These are phyloP conservation scores for Neoboletus magnificus DNA, from an alignment of 768 basidiomycete genomes.

Conservation along the genomic window DNA sequence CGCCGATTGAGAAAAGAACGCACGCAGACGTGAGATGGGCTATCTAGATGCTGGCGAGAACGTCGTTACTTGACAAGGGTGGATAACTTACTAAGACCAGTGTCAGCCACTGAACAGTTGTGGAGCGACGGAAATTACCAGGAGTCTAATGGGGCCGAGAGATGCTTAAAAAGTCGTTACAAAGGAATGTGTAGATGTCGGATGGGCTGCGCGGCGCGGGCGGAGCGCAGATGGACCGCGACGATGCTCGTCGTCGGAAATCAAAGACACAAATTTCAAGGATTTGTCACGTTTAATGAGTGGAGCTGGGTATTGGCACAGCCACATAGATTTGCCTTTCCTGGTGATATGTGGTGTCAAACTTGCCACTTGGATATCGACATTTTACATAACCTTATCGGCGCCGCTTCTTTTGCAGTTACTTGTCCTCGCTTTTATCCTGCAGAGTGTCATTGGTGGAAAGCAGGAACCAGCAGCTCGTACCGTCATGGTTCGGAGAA, in stretches of 20 bases:
- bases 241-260: constrained; percentile 15
- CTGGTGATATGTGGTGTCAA: neutral
- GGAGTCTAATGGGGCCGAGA: neutral
- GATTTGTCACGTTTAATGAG: constrained; percentile 23
- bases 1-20: constrained; percentile 6
- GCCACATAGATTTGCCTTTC: constrained; percentile 24
- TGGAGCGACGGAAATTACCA: neutral
- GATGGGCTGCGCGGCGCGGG: neutral
- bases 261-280: constrained; percentile 17
- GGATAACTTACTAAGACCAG: constrained; percentile 18
- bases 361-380: neutral
- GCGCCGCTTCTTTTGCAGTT: neutral
- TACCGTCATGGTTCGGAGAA: neutral
- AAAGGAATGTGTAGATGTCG: constrained; percentile 11
- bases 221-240: constrained; percentile 1
- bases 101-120: constrained; percentile 7
- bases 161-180: constrained; percentile 12
- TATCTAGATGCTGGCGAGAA: constrained; percentile 7
- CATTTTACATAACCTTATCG: constrained; percentile 6
- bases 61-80: neutral
- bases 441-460: neutral
- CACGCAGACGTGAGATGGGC: constrained; percentile 4
- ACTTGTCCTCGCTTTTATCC: neutral
- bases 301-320: constrained; percentile 18
- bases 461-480: neutral